A percentile compares a stretch with the other conserved stretches of the same genome.
Evolutionary conservation across 2,329 filamentous ascomycete genomes (phyloP).

Genomic region (Fusarium liriodendri): DNA sequence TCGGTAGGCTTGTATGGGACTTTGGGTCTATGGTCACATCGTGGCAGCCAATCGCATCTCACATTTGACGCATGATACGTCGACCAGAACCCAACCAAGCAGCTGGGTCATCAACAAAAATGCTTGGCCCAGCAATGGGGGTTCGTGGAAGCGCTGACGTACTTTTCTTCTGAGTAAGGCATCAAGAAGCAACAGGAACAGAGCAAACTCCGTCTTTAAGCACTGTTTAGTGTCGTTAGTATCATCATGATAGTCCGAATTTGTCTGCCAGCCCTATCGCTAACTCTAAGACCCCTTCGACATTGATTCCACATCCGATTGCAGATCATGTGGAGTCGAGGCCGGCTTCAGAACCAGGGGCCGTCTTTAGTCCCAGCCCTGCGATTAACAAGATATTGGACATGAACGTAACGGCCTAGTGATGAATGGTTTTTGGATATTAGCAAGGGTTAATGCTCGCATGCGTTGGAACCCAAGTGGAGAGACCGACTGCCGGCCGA

Average conservation of each 20-base stretch:
- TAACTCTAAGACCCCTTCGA: neutral
- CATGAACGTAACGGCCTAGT: neutral
- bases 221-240: neutral
- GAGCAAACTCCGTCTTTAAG: neutral
- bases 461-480: neutral
- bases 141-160: neutral
- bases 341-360: neutral
- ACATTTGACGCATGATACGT: neutral
- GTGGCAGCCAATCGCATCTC: neutral
- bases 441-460: neutral
- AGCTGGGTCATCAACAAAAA: neutral
- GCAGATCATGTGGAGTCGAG: neutral
- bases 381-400: neutral
- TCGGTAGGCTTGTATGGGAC: neutral
- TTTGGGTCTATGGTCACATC: neutral
- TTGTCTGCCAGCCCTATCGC: neutral
- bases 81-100: neutral
- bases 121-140: neutral
- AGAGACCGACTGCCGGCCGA: neutral
- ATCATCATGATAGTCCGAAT: neutral
- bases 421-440: neutral
- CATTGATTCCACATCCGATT: neutral
- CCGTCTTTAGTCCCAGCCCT: neutral
- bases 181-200: neutral
- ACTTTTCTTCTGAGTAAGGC: neutral